These are phyloP conservation scores for Lactarius psammicola DNA, from an alignment of 768 basidiomycete species.

Conservation along the genomic window DNA sequence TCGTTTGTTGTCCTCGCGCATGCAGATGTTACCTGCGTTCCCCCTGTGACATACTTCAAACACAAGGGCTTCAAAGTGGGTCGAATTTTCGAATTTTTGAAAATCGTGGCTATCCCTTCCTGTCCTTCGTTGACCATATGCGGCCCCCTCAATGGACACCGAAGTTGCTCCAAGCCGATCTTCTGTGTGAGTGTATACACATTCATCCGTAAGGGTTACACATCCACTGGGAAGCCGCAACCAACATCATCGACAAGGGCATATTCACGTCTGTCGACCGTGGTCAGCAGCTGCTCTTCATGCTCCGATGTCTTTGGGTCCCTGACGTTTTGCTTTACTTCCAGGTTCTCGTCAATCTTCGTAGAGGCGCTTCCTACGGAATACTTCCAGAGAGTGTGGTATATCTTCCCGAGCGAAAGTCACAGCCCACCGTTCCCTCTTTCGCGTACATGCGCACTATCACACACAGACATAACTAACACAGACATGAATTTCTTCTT, in stretches of 20 bases:
- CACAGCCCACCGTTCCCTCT: constrained; percentile 60
- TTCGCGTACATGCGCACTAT: too few species aligned
- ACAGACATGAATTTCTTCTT: too few species aligned
- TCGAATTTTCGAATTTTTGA: neutral
- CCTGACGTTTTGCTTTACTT: constrained; percentile 3
- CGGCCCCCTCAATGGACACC: neutral
- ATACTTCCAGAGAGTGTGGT: constrained; percentile 75
- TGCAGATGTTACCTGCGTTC: neutral
- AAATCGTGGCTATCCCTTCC: neutral
- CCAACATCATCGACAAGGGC: too few species aligned
- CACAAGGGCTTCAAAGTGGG: neutral
- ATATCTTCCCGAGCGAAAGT: constrained; percentile 81
- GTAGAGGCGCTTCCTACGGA: constrained; percentile 63
- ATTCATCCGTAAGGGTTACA: neutral
- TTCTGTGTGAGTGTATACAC: neutral
- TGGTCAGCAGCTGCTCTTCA: constrained; percentile 48
- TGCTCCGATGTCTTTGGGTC: neutral
- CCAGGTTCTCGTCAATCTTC: constrained; percentile 73
- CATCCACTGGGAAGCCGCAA: neutral
- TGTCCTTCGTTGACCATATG: neutral
- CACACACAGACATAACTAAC: too few species aligned
- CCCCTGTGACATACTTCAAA: neutral
- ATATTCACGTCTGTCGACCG: constrained; percentile 52
- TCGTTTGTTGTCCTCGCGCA: neutral
- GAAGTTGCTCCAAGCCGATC: neutral